These are phyloP conservation scores for Xylariaceae sp. DNA, from an alignment of 2,329 filamentous ascomycete species.

Conservation along the genomic window DNA sequence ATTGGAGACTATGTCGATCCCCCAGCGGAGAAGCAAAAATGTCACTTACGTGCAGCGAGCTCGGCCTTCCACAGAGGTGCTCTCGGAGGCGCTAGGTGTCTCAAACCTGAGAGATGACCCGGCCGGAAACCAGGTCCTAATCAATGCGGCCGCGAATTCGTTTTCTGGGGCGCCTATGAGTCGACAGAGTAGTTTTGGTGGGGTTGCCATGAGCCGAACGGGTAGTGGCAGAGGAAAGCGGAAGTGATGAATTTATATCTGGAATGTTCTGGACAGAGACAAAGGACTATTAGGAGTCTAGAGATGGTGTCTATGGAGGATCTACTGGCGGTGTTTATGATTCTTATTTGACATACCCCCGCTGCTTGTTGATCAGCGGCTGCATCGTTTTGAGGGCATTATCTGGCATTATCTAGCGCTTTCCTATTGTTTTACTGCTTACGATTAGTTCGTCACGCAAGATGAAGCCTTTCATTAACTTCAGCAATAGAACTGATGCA, in stretches of 20 bases:
- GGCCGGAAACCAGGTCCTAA: constrained; percentile 28
- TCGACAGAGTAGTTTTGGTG: constrained; percentile 62
- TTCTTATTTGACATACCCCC: constrained; percentile 1
- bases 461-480: constrained; percentile 1
- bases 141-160: constrained; percentile 29
- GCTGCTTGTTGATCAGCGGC: not conserved
- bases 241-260: constrained; percentile 28
- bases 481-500: not conserved
- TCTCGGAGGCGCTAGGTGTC: constrained; percentile 59
- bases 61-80: constrained; percentile 55
- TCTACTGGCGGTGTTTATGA: not conserved
- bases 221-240: constrained; percentile 55
- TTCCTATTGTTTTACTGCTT: not conserved
- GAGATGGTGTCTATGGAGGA: not conserved
- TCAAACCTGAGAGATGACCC: constrained; percentile 53
- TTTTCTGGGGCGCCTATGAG: constrained; percentile 58
- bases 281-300: not conserved
- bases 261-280: not conserved
- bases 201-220: constrained; percentile 62
- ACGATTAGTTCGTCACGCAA: not conserved
- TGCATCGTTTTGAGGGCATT: not conserved
- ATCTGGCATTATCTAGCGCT: not conserved
- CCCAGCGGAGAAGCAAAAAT: constrained; percentile 55
- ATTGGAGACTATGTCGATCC: constrained; percentile 60
- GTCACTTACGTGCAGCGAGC: constrained; percentile 55